Percentiles rank a stretch among this genome's conserved stretches.
These are phyloP conservation scores for Cubamyces lactineus DNA, from an alignment of 768 basidiomycete genomes.

Conservation along the genomic window DNA sequence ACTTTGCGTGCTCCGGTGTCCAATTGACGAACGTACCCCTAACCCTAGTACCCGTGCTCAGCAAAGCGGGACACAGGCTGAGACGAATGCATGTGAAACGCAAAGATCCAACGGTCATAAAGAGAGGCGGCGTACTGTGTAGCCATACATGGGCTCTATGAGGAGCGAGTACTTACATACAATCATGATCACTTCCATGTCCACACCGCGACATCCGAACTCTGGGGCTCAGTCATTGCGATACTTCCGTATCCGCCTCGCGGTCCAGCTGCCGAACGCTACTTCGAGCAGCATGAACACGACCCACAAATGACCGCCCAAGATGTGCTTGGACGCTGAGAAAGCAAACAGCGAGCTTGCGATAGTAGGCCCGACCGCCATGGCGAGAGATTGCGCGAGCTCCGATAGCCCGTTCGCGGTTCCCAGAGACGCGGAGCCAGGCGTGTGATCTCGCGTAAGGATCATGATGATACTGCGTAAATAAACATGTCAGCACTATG, in stretches of 20 bases:
- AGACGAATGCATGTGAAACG: too few relatives aligned
- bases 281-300: conserved; percentile 27
- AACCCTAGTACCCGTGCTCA: background rate
- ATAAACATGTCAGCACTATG: too few relatives aligned
- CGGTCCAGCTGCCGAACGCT: conserved; percentile 21
- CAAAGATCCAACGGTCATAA: too few relatives aligned
- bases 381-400: conserved; percentile 35
- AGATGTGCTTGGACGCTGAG: conserved; percentile 27
- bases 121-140: too few relatives aligned
- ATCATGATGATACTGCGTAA: conserved; percentile 34
- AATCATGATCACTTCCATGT: too few relatives aligned
- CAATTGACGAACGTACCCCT: conserved; percentile 17
- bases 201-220: too few relatives aligned
- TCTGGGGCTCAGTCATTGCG: conserved; percentile 9
- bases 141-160: too few relatives aligned
- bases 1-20: conserved; percentile 20
- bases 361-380: conserved; percentile 34
- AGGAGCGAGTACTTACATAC: too few relatives aligned
- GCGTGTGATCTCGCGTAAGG: conserved; percentile 35
- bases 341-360: conserved; percentile 34
- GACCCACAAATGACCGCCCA: conserved; percentile 34
- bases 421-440: conserved; percentile 34
- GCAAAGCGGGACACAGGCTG: background rate
- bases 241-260: conserved; percentile 27
- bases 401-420: conserved; percentile 40